Base-by-base conservation (phyloP, 1,284 basidiomycete species). In the Neotropicomus parvogracilis region DNA sequence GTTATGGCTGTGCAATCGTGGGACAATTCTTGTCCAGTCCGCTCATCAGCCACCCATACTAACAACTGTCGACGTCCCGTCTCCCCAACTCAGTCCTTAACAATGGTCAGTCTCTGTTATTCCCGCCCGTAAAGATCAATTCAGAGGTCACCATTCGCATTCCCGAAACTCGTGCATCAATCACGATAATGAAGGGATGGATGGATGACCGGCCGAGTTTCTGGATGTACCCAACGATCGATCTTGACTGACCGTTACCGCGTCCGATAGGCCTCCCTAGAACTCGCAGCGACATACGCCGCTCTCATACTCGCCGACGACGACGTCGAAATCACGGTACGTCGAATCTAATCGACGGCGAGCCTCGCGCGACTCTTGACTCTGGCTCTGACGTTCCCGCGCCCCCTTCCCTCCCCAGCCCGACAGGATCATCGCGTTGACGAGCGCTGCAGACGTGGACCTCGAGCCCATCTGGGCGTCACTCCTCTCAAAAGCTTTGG, bases 391-490 rank as follows among this genome's bases (percentile, higher is more conserved):
- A n/a, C n/a, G n/a, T n/a, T n/a, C n/a, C n/a, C n/a, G n/a, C n/a
- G n/a, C n/a, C n/a, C n/a, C n/a, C n/a, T n/a, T n/a, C n/a, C n/a
- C n/a, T n/a, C n/a, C n/a, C 37, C 24, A 97, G 92, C 73, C 91
- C 56, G 95, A 97, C 69, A 97, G 97, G 79, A 91, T 98, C 70
- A 58, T 79, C 62, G 77, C 91, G 48, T 72, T 98, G 66, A 91
- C 89, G 62, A 70, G 69, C 49, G 94, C 92, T 48, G 95, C 95
- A 50, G 75, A 76, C 55, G 79, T 91, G 54, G 93, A 97, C 44
- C 69, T 97, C 54, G 97, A 99, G 77, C 82, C 93, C 56, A 99
- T 99, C 79, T 99, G 95, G 95, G 94, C 95, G 54, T 75, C 85
- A 40, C 88, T 99, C 62, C 87, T 99, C 66, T 88, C 95, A 60